Percentiles rank a stretch among this genome's conserved stretches.
Conservation (phyloP, 257 asterid genomes). For the Marsdenia floribunda region DNA sequence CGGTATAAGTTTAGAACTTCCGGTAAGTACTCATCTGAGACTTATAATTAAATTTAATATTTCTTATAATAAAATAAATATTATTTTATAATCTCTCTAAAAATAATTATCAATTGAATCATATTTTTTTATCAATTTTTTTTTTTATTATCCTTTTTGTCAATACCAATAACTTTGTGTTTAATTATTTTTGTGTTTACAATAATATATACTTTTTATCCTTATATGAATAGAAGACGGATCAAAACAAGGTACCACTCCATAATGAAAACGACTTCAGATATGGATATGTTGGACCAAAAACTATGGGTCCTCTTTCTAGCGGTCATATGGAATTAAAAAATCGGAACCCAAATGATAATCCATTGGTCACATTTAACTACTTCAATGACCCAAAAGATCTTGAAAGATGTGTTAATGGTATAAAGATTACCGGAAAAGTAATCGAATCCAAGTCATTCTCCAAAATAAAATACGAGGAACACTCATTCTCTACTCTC, state of each 20-base stretch:
- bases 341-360: constrained; percentile 47
- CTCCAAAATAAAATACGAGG: constrained; percentile 36
- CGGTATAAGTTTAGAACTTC: constrained; percentile 26
- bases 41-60: too few relatives aligned
- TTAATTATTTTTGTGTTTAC: too few relatives aligned
- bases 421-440: constrained; percentile 47
- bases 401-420: constrained; percentile 54
- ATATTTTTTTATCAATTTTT: too few relatives aligned
- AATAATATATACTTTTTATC: too few relatives aligned
- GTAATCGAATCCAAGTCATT: constrained; percentile 62
- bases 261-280: not conserved
- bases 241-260: constrained; percentile 17
- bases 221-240: constrained; percentile 25
- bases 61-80: too few relatives aligned
- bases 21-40: too few relatives aligned
- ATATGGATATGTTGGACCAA: constrained; percentile 76
- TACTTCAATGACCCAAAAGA: constrained; percentile 62
- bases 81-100: too few relatives aligned
- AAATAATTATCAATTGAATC: too few relatives aligned
- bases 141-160: too few relatives aligned
- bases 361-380: constrained; percentile 73
- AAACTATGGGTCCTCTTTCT: constrained; percentile 64
- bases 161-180: not conserved
- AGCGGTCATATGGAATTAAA: constrained; percentile 53
- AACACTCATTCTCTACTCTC: constrained; percentile 36